Evolutionary conservation across 805 yeast species (phyloP).

Genomic region (Starmera amethionina): DNA sequence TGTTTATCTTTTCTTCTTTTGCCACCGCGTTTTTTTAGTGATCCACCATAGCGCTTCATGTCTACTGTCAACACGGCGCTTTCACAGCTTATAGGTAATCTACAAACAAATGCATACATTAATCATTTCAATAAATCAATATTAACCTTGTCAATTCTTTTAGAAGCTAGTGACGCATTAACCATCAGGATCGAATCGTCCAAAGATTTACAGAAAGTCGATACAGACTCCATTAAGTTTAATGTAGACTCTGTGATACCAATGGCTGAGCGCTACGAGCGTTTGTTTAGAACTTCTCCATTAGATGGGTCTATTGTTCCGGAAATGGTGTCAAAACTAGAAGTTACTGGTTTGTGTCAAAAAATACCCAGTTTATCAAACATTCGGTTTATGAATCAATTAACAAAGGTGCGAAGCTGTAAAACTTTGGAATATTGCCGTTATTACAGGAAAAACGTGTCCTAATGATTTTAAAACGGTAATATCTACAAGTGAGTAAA

Average conservation of each 20-base stretch:
- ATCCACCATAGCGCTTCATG: not conserved
- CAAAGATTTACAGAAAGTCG: not conserved
- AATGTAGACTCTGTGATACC: constrained; percentile 18
- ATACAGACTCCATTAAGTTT: not conserved
- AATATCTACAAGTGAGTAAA: constrained; percentile 8
- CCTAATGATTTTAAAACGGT: constrained; percentile 2
- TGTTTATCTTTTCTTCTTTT: too few relatives aligned
- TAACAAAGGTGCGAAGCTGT: constrained; percentile 13
- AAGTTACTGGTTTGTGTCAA: constrained; percentile 10
- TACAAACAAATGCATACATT: not conserved
- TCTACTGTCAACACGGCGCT: not conserved
- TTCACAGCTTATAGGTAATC: not conserved
- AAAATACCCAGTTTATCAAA: not conserved
- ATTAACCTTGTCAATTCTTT: not conserved
- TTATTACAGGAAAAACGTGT: constrained; percentile 18
- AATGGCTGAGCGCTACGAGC: constrained; percentile 21
- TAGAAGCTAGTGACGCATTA: not conserved
- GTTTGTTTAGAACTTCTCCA: constrained; percentile 17
- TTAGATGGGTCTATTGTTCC: constrained; percentile 7
- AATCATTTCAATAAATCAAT: not conserved
- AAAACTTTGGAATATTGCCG: constrained; percentile 27
- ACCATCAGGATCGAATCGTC: not conserved
- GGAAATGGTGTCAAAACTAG: constrained; percentile 15
- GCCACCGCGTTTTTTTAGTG: not conserved
- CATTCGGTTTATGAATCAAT: not conserved